phyloP scores from a whole-genome alignment of 495 filamentous ascomycete species.

The Amphirosellinia nigrospora region DNA sequence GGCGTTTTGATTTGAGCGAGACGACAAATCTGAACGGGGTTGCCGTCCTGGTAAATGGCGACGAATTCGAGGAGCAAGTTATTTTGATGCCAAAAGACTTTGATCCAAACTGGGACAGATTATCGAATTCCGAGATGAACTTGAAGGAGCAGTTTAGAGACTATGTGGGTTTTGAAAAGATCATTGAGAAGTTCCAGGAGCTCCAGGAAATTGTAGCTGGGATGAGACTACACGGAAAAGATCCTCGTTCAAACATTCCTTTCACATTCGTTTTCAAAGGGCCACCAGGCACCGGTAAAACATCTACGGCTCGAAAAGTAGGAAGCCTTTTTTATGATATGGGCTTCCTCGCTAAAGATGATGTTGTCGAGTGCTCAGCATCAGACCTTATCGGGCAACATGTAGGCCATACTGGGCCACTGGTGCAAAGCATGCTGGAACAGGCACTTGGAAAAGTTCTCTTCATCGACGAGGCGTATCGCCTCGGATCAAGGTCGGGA shows the following conservation, averaged over 20 bases:
- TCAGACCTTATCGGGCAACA: conserved; percentile 67
- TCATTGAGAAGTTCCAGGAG: conserved; percentile 62
- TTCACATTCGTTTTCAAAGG: conserved; percentile 55
- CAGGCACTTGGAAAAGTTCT: conserved; percentile 66
- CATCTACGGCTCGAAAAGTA: conserved; percentile 72
- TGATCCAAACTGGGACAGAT: conserved; percentile 69
- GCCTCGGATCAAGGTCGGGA: conserved; percentile 60
- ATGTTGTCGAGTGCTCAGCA: conserved; percentile 66
- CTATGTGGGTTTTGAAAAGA: conserved; percentile 69
- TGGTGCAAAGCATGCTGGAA: conserved; percentile 63
- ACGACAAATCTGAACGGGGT: too few species aligned
- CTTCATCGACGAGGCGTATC: conserved; percentile 73
- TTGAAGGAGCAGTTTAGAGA: conserved; percentile 65
- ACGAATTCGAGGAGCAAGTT: too few species aligned
- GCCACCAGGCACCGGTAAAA: conserved; percentile 69
- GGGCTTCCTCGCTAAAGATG: conserved; percentile 61
- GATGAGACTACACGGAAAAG: conserved; percentile 62
- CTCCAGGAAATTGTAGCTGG: conserved; percentile 63
- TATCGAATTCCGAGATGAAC: conserved; percentile 55
- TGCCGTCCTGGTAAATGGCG: too few species aligned
- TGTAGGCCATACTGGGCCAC: conserved; percentile 69
- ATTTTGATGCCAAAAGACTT: conserved; percentile 74
- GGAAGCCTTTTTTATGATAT: conserved; percentile 77
- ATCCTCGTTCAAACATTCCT: conserved; percentile 55
- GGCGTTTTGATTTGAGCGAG: conserved; percentile 58